Conservation (phyloP, 176 grass and related monocot genomes). For the Raddia guianensis region DNA sequence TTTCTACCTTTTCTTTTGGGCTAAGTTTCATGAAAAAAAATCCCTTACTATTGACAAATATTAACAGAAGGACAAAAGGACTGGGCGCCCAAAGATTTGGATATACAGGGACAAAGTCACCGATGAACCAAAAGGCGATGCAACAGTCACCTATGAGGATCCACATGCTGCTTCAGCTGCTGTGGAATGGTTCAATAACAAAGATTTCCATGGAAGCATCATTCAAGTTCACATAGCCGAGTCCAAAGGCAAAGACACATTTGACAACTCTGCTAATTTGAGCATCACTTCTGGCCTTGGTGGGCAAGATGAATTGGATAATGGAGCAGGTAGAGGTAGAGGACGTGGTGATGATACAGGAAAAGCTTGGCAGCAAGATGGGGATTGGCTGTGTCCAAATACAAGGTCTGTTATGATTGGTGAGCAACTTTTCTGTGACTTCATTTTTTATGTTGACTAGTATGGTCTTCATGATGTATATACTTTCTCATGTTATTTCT, state of each 20-base stretch:
- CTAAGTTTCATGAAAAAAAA: background rate
- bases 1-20: background rate
- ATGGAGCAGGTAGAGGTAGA: slow-evolving; percentile 52
- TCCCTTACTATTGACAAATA: slow-evolving; percentile 17
- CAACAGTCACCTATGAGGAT: slow-evolving; percentile 92
- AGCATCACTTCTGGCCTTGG: slow-evolving; percentile 30
- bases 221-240: slow-evolving; percentile 93
- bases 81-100: slow-evolving; percentile 88
- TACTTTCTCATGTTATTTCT: slow-evolving; percentile 45
- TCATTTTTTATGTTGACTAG: slow-evolving; percentile 27
- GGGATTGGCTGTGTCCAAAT: slow-evolving; percentile 99
- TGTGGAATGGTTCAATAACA: slow-evolving; percentile 97
- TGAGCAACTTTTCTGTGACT: slow-evolving; percentile 69
- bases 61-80: slow-evolving; percentile 93
- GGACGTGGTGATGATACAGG: slow-evolving; percentile 55
- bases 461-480: slow-evolving; percentile 7
- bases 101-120: slow-evolving; percentile 90
- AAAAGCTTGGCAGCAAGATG: slow-evolving; percentile 98
- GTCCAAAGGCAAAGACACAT: slow-evolving; percentile 72
- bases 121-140: slow-evolving; percentile 95
- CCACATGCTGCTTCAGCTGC: slow-evolving; percentile 92
- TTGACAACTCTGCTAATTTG: slow-evolving; percentile 40
- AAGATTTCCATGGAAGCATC: slow-evolving; percentile 81
- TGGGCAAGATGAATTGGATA: slow-evolving; percentile 54
- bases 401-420: slow-evolving; percentile 97